Percentiles rank a stretch among this genome's conserved stretches.
phyloP scores from a whole-genome alignment of 768 basidiomycete species.

The Lyophyllum semitale region DNA sequence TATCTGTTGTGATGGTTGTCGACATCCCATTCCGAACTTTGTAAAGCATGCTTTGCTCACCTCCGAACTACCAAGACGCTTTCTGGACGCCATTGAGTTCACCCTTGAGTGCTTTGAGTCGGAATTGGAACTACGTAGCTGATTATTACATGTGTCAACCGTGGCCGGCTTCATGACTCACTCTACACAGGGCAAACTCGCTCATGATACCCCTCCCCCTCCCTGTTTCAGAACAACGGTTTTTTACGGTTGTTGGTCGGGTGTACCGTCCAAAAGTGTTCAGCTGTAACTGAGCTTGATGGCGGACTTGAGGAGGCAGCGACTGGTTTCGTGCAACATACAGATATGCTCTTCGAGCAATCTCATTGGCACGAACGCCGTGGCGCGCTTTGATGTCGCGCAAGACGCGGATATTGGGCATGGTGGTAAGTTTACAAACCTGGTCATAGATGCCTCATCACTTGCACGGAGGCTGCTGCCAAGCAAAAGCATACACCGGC shows the following conservation, averaged over 20 bases:
- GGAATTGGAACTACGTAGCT: conserved; percentile 78
- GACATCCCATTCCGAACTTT: background rate
- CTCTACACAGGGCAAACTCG: conserved; percentile 86
- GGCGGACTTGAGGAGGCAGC: conserved; percentile 84
- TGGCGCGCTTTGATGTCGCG: conserved; percentile 80
- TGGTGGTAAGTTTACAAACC: conserved; percentile 19
- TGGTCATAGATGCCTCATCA: conserved; percentile 8
- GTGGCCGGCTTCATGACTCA: conserved; percentile 28
- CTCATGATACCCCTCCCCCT: conserved; percentile 86
- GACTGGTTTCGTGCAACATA: conserved; percentile 92
- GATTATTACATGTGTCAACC: background rate
- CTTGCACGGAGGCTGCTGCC: conserved; percentile 12
- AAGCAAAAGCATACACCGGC: conserved; percentile 39
- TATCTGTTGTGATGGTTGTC: background rate
- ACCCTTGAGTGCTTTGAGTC: conserved; percentile 77
- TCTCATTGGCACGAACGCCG: conserved; percentile 73
- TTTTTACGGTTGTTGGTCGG: conserved; percentile 86
- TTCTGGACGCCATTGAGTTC: conserved; percentile 88
- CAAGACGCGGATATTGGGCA: conserved; percentile 54
- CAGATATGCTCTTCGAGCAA: conserved; percentile 86
- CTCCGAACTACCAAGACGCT: conserved; percentile 79
- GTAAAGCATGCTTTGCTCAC: background rate
- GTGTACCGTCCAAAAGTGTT: conserved; percentile 85
- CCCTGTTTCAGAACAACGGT: conserved; percentile 85
- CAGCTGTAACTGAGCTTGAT: conserved; percentile 92